phyloP scores from a whole-genome alignment of 495 filamentous ascomycete species.

The Hyaloscypha variabilis region DNA sequence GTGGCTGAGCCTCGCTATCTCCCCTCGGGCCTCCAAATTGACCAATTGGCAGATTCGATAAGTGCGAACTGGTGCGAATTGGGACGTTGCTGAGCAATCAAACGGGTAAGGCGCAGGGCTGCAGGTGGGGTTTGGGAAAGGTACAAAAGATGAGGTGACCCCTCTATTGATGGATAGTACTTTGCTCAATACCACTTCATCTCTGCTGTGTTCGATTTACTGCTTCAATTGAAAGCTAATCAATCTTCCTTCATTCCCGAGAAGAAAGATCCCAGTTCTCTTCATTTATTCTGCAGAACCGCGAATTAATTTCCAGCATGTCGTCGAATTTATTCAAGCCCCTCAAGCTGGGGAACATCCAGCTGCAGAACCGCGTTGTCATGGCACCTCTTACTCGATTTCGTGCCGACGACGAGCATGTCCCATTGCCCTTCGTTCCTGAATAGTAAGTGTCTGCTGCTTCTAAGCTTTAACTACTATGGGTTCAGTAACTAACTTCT shows the following conservation, averaged over 20 bases:
- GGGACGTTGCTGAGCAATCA: neutral
- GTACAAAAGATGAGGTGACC: neutral
- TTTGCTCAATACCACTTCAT: neutral
- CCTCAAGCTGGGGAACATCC: constrained; percentile 40
- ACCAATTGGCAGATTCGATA: neutral
- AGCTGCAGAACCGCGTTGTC: constrained; percentile 44
- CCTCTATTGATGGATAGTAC: neutral
- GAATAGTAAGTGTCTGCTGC: constrained; percentile 41
- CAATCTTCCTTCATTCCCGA: too few relatives aligned
- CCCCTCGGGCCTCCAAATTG: neutral
- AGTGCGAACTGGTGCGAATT: neutral
- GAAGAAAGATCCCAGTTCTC: too few relatives aligned
- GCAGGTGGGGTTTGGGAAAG: neutral
- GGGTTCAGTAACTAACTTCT: neutral
- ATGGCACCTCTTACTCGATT: constrained; percentile 53
- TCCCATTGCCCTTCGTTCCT: constrained; percentile 48
- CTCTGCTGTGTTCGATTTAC: neutral
- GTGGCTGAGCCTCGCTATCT: neutral
- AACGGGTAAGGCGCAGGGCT: neutral
- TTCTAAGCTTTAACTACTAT: neutral
- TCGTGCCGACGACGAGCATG: constrained; percentile 43
- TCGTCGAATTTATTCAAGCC: constrained; percentile 41
- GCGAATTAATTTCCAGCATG: neutral
- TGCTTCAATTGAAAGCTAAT: neutral
- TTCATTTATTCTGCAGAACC: neutral